These are phyloP conservation scores for Hypomontagnella monticulosa DNA, from an alignment of 495 filamentous ascomycete genomes.

Conservation along the genomic window DNA sequence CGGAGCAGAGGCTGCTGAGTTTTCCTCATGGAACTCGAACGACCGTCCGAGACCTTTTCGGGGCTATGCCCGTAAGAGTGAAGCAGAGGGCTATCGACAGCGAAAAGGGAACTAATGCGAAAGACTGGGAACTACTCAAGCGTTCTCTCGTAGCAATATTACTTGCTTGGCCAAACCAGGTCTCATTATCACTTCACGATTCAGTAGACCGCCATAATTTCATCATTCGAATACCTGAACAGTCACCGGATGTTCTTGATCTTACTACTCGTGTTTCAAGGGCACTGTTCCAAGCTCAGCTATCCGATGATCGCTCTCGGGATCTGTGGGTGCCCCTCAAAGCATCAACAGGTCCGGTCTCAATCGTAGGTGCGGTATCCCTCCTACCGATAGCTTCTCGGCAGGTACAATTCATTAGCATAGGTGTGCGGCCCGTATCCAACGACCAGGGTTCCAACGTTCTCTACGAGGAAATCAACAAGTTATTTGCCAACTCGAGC, in stretches of 20 bases:
- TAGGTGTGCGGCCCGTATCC: slow-evolving; percentile 71
- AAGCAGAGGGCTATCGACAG: slow-evolving; percentile 75
- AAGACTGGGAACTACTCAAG: slow-evolving; percentile 74
- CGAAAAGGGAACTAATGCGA: slow-evolving; percentile 59
- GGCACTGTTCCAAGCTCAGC: slow-evolving; percentile 71
- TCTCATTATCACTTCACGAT: slow-evolving; percentile 59
- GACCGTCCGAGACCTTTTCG: slow-evolving; percentile 86
- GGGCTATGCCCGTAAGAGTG: slow-evolving; percentile 95
- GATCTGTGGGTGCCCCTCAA: slow-evolving; percentile 73
- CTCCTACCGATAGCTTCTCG: slow-evolving; percentile 74
- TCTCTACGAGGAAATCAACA: slow-evolving; percentile 82
- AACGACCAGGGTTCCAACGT: slow-evolving; percentile 66
- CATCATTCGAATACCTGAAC: slow-evolving; percentile 29
- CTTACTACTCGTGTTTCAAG: slow-evolving; percentile 55
- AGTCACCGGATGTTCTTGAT: slow-evolving; percentile 24
- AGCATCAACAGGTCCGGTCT: slow-evolving; percentile 67
- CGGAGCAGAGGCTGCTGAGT: slow-evolving; percentile 65
- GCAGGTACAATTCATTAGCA: slow-evolving; percentile 79
- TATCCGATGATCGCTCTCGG: slow-evolving; percentile 62
- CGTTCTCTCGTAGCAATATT: slow-evolving; percentile 68
- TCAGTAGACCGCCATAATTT: slow-evolving; percentile 31
- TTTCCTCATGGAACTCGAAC: slow-evolving; percentile 79
- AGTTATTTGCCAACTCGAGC: slow-evolving; percentile 76
- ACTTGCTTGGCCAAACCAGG: slow-evolving; percentile 66
- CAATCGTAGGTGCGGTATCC: slow-evolving; percentile 74